phyloP scores from a whole-genome alignment of 2,329 filamentous ascomycete genomes.

The Pezicula carpinea region DNA sequence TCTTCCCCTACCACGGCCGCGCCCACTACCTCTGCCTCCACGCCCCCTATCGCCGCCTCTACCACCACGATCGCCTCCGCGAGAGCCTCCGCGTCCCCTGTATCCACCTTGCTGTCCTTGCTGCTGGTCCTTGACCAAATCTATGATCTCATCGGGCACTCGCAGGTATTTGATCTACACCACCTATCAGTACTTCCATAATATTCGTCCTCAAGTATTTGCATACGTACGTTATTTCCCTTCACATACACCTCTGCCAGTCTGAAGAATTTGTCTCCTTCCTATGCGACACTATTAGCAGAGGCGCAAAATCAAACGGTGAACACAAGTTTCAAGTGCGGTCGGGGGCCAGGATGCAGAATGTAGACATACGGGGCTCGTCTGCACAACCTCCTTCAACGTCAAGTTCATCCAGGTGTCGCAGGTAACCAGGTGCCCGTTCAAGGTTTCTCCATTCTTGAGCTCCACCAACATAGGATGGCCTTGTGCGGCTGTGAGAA shows the following conservation, averaged over 20 bases:
- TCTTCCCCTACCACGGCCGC: constrained; percentile 19
- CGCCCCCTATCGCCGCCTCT: constrained; percentile 39
- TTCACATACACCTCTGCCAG: constrained; percentile 93
- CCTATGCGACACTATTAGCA: constrained; percentile 40
- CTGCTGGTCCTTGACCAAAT: constrained; percentile 89
- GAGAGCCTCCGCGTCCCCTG: constrained; percentile 58
- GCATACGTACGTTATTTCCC: constrained; percentile 76
- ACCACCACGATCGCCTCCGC: constrained; percentile 52
- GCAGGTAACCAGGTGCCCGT: constrained; percentile 92
- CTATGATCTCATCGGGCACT: constrained; percentile 94
- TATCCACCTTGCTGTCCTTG: constrained; percentile 61
- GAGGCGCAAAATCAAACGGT: constrained; percentile 3
- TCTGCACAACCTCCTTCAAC: constrained; percentile 94
- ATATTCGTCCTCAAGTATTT: background rate
- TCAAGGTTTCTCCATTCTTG: constrained; percentile 95
- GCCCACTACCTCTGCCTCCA: constrained; percentile 26
- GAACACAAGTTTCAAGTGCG: no score
- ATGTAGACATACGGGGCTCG: constrained; percentile 62
- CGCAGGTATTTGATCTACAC: constrained; percentile 88
- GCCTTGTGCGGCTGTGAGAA: constrained; percentile 93
- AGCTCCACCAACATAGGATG: constrained; percentile 97
- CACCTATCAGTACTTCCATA: constrained; percentile 5
- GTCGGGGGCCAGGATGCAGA: background rate
- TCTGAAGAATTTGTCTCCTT: constrained; percentile 90
- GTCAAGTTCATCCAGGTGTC: constrained; percentile 99